Evolutionary conservation across 208 protist species (phyloP).

Genomic region (Acanthamoeba lugdunensis): DNA sequence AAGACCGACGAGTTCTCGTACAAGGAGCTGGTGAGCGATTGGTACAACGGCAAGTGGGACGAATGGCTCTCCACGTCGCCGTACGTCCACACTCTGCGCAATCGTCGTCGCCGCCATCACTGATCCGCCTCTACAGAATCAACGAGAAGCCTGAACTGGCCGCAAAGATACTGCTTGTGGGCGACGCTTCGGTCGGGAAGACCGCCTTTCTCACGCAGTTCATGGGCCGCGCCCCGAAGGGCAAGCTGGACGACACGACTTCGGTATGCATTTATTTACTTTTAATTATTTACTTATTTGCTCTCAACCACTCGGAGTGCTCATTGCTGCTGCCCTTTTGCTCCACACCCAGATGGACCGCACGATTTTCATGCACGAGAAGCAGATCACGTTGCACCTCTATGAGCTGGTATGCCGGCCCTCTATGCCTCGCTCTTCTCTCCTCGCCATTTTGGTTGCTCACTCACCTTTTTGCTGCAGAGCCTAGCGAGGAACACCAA

Average conservation of each 20-base stretch:
- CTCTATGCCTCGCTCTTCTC: neutral
- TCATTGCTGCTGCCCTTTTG: neutral
- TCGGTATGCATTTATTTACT: neutral
- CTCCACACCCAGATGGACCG: conserved; percentile 19
- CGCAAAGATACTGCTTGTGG: conserved; percentile 48
- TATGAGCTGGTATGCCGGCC: conserved; percentile 7
- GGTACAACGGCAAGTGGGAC: conserved; percentile 13
- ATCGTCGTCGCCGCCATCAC: neutral
- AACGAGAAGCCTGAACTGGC: conserved; percentile 36
- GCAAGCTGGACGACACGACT: conserved; percentile 44
- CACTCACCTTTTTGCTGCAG: neutral
- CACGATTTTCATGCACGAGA: conserved; percentile 58
- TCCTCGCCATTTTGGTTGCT: neutral
- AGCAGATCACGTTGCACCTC: conserved; percentile 34
- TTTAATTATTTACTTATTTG: too few species aligned
- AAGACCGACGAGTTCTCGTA: conserved; percentile 70
- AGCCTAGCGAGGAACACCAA: conserved; percentile 25
- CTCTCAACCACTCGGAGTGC: too few species aligned
- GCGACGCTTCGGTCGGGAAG: conserved; percentile 44
- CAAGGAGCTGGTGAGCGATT: conserved; percentile 66
- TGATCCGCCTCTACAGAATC: neutral
- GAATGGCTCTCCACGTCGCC: conserved; percentile 64
- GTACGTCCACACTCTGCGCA: neutral
- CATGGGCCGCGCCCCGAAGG: conserved; percentile 26
- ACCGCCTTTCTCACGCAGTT: conserved; percentile 53